A percentile compares a stretch with the other conserved stretches of the same genome.
Evolutionary conservation across 2,329 filamentous ascomycete species (phyloP).

Genomic region (Neophaeococcomyces aloes): DNA sequence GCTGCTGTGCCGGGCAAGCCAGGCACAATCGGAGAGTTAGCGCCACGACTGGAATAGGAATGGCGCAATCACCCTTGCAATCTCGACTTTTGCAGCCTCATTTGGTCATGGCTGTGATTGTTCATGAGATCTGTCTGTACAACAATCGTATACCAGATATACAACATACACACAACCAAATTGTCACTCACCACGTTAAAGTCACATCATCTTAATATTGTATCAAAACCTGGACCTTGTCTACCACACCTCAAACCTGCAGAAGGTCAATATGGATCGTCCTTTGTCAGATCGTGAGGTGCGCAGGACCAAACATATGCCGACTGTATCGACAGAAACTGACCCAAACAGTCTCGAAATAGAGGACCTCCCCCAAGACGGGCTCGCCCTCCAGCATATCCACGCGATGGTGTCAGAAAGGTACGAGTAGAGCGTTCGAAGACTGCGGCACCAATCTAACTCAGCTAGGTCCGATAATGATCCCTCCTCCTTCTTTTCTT

Average conservation of each 20-base stretch:
- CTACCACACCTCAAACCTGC: background rate
- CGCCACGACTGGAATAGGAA: no score
- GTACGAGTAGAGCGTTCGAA: slow-evolving; percentile 36
- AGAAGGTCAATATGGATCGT: slow-evolving; percentile 46
- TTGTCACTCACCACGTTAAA: no score
- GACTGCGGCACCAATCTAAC: slow-evolving; percentile 10
- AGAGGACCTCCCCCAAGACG: slow-evolving; percentile 25
- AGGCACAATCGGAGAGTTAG: no score
- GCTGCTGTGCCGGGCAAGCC: no score
- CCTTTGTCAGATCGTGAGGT: slow-evolving; percentile 51
- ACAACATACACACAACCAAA: no score
- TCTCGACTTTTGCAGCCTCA: no score
- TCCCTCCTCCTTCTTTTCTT: slow-evolving; percentile 29
- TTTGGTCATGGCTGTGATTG: no score
- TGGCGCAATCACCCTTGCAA: no score
- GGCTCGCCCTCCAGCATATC: slow-evolving; percentile 41
- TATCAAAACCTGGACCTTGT: background rate
- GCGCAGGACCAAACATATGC: slow-evolving; percentile 23
- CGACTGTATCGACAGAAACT: slow-evolving; percentile 5
- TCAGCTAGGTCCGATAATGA: slow-evolving; percentile 27
- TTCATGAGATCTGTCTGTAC: no score
- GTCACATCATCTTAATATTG: background rate
- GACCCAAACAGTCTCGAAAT: slow-evolving; percentile 26
- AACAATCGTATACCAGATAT: no score
- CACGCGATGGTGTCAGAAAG: slow-evolving; percentile 86